These are phyloP conservation scores for Leccinum rimulosum DNA, from an alignment of 768 basidiomycete species.

Conservation along the genomic window DNA sequence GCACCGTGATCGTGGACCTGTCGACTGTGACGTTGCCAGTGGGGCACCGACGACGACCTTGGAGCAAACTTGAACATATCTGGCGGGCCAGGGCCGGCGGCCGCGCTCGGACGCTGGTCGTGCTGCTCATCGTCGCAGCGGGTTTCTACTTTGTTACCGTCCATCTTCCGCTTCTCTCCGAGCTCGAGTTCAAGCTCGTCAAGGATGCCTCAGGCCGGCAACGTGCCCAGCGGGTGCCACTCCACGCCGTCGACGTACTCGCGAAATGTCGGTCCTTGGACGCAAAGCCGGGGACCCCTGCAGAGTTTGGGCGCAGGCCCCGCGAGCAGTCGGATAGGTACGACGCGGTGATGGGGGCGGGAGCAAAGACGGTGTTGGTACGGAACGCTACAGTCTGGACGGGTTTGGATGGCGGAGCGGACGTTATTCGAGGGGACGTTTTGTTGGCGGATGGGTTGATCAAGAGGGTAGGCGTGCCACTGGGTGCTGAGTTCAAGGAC, in stretches of 20 bases:
- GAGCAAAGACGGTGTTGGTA: conserved; percentile 47
- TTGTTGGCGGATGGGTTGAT: conserved; percentile 65
- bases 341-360: conserved; percentile 42
- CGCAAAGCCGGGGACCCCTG: conserved; percentile 41
- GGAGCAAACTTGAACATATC: neutral
- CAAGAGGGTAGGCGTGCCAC: conserved; percentile 43
- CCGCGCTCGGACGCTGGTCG: conserved; percentile 17
- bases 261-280: conserved; percentile 47
- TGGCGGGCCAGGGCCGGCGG: neutral
- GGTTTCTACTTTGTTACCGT: conserved; percentile 13
- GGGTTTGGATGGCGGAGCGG: conserved; percentile 53
- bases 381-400: conserved; percentile 81
- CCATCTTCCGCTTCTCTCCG: conserved; percentile 8
- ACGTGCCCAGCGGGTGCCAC: conserved; percentile 13
- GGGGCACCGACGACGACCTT: neutral
- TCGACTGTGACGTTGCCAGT: neutral
- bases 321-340: conserved; percentile 57
- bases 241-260: conserved; percentile 32
- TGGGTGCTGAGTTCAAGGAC: neutral
- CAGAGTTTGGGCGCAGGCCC: conserved; percentile 44
- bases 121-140: conserved; percentile 12
- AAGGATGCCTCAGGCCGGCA: neutral
- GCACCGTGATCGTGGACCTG: neutral
- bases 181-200: neutral
- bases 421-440: conserved; percentile 58